Conservation (phyloP, 75 land plant genomes). For the Gnetum montanum region DNA sequence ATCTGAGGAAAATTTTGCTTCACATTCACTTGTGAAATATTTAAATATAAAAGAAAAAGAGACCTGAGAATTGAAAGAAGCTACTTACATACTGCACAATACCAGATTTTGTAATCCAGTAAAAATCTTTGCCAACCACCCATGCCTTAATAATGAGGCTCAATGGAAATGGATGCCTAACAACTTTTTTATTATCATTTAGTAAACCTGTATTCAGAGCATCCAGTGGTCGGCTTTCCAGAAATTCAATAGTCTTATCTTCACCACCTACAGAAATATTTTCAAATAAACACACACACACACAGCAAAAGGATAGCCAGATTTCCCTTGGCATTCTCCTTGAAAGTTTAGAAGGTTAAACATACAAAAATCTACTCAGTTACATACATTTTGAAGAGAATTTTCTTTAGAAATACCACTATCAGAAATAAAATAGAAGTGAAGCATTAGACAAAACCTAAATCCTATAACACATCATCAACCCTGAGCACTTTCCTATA, state of each 20-base stretch:
- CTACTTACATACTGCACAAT: slow-evolving; percentile 85
- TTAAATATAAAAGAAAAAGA: slow-evolving; percentile 4
- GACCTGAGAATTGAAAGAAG: background rate
- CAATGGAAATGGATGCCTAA: slow-evolving; percentile 20
- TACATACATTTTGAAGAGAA: too few relatives aligned
- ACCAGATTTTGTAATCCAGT: slow-evolving; percentile 59
- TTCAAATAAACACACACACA: too few relatives aligned
- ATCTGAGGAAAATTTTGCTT: slow-evolving; percentile 52
- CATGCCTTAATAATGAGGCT: slow-evolving; percentile 46
- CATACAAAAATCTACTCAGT: too few relatives aligned
- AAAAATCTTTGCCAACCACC: slow-evolving; percentile 50
- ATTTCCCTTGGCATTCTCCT: too few relatives aligned
- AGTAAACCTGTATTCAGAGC: slow-evolving; percentile 36
- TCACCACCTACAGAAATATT: slow-evolving; percentile 58
- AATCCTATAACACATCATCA: too few relatives aligned
- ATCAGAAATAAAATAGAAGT: too few relatives aligned
- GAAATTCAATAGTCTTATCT: slow-evolving; percentile 36
- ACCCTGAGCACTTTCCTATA: too few relatives aligned
- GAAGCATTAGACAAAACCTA: too few relatives aligned
- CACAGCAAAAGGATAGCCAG: too few relatives aligned
- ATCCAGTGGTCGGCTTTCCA: slow-evolving; percentile 41
- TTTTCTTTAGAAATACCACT: too few relatives aligned
- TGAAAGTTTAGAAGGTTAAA: too few relatives aligned
- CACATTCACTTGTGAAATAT: too few relatives aligned
- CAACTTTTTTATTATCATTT: slow-evolving; percentile 12